Evolutionary conservation across 164 flowering plant genomes (phyloP), one percentile per base, ranked within the genome.

Genomic region (Vitis rupestris): DNA sequence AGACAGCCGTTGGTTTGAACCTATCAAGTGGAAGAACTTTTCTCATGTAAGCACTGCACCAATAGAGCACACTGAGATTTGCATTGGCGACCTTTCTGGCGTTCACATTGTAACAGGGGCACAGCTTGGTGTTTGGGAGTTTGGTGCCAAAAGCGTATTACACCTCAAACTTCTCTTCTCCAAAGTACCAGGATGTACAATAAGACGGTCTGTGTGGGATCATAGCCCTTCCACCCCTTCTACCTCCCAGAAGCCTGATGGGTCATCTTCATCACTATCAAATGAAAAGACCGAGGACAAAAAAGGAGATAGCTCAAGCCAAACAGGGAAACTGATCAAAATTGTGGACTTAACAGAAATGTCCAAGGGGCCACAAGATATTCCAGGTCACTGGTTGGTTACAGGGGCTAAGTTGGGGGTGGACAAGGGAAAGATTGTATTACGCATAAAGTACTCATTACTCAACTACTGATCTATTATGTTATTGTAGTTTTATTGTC

Each of bases 31-130:
- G 99, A 95, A 95, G 80, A 93, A 89, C 84, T 95, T 95, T 82
- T 91, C 98, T 53, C 97, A 95, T 73, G 97, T 95, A 11, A 93
- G 99, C 87, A 95, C 99, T 2, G 90, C 99, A 30, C 99, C 99
- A 4, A 88, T 95, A 19, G 98, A 93, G 83, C 80, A 85, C 72
- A 84, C 86, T 0, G 99, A 95, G 17, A 87, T 91, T 16, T 81
- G 79, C 88, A 95, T 95, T 9, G 98, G 97, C 19, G 99, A 95
- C 77, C 97, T 95, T 67, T 93, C 98, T 23, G 99, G 98, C 6
- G 97, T 89, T 62, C 87, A 91, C 81, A 90, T 93, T 47, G 98
- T 95, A 31, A 95, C 98, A 2, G 99, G 99, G 3, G 97, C 98
- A 60, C 99, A 93, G 79, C 87, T 95, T 56, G 96, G 97, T 19